Percentiles rank a stretch among this genome's conserved stretches.
Evolutionary conservation across 202 grass and related monocot species (phyloP).

Genomic region (Zizania palustris): DNA sequence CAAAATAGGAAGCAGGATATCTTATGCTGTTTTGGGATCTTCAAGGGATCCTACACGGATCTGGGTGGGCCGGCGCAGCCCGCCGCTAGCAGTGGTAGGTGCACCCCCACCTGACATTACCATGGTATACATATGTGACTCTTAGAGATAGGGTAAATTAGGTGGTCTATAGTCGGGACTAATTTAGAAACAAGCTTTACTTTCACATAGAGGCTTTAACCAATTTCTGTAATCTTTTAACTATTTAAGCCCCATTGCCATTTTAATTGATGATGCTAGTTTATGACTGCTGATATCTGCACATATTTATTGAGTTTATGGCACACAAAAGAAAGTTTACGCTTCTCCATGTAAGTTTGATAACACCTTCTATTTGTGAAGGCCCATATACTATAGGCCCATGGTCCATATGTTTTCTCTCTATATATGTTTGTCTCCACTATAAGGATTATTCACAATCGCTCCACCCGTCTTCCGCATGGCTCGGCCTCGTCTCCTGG

Average conservation of each 20-base stretch:
- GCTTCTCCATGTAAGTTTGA: background rate
- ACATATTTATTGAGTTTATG: constrained; percentile 2
- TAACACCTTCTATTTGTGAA: background rate
- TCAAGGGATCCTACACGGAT: too few relatives aligned
- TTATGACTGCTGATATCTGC: background rate
- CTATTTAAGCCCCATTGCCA: background rate
- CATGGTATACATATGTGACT: background rate
- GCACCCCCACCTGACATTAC: too few relatives aligned
- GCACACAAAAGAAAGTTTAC: background rate
- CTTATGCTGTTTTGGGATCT: too few relatives aligned
- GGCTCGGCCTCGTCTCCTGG: too few relatives aligned
- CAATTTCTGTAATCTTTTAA: background rate
- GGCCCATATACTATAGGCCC: too few relatives aligned
- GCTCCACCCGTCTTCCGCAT: too few relatives aligned
- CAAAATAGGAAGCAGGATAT: too few relatives aligned
- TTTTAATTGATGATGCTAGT: background rate
- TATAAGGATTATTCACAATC: too few relatives aligned
- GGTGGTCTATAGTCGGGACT: background rate
- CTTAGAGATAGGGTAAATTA: background rate
- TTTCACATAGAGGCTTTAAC: background rate
- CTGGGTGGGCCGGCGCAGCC: too few relatives aligned
- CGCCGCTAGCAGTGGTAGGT: too few relatives aligned
- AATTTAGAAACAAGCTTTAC: background rate
- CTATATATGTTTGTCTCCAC: too few relatives aligned
- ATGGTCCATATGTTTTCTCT: too few relatives aligned